phyloP scores from a whole-genome alignment of 208 protist genomes.

The Wallacemonas rigidus region DNA sequence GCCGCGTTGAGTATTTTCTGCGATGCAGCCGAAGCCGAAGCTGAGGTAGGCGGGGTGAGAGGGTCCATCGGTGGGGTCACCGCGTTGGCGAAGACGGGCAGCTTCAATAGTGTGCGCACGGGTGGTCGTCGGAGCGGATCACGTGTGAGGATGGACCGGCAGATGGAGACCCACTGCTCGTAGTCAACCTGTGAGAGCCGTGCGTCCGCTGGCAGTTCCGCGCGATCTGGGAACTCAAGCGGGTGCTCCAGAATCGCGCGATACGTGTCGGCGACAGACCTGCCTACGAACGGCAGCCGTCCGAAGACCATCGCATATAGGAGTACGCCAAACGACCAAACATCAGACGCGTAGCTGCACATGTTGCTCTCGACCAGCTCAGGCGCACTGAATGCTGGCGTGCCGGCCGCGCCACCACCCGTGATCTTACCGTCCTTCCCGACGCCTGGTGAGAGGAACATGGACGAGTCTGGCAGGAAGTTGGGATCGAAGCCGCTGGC shows the following conservation, averaged over 20 bases:
- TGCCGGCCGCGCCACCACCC: slow-evolving; percentile 31
- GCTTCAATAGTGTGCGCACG: slow-evolving; percentile 3
- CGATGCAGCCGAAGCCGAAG: not conserved
- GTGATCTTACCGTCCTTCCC: slow-evolving; percentile 35
- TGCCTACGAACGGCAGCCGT: slow-evolving; percentile 85
- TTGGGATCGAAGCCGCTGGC: not conserved
- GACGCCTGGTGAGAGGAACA: slow-evolving; percentile 44
- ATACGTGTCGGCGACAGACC: slow-evolving; percentile 47
- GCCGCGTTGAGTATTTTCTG: slow-evolving; percentile 8
- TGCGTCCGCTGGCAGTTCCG: slow-evolving; percentile 20
- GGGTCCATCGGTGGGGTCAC: too few relatives aligned
- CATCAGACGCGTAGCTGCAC: slow-evolving; percentile 78
- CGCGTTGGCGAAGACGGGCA: slow-evolving; percentile 10
- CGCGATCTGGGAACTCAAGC: slow-evolving; percentile 32
- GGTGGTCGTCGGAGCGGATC: slow-evolving; percentile 25
- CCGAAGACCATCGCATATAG: slow-evolving; percentile 91
- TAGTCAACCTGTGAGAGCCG: slow-evolving; percentile 36
- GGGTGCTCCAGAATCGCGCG: slow-evolving; percentile 30
- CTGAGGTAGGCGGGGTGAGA: not conserved
- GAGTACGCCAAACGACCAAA: slow-evolving; percentile 95
- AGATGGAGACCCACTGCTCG: slow-evolving; percentile 44
- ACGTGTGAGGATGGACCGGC: slow-evolving; percentile 42
- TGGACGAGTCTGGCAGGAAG: slow-evolving; percentile 42
- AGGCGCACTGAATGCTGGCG: slow-evolving; percentile 57
- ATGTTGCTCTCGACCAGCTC: slow-evolving; percentile 48